These are phyloP conservation scores for Hypseocharis bilobata DNA, from an alignment of 441 rosid genomes.

Conservation along the genomic window DNA sequence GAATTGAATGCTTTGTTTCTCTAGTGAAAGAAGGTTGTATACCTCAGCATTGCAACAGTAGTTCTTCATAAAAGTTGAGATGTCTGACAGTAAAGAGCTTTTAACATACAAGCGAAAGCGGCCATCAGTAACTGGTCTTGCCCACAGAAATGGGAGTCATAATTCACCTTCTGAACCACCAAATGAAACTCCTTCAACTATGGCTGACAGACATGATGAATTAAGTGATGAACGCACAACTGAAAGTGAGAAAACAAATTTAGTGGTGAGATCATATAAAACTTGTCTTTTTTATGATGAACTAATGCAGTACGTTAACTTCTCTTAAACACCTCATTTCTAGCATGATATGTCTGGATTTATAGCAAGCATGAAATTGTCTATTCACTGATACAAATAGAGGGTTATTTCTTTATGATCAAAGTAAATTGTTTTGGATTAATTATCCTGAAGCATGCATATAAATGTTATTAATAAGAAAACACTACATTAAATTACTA, in stretches of 20 bases:
- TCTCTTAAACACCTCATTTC: not conserved
- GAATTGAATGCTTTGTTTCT: not conserved
- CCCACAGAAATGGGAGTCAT: slow-evolving; percentile 17
- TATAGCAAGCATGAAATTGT: not conserved
- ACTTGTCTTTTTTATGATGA: not conserved
- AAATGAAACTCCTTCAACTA: slow-evolving; percentile 4
- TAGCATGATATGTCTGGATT: not conserved
- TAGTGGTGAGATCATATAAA: slow-evolving; percentile 24
- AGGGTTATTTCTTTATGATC: not conserved
- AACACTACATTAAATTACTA: no score
- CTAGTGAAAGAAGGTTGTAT: slow-evolving; percentile 3
- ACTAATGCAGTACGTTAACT: not conserved
- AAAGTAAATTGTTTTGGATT: not conserved
- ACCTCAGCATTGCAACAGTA: slow-evolving; percentile 7
- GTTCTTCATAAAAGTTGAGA: slow-evolving; percentile 18
- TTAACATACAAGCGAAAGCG: slow-evolving; percentile 39
- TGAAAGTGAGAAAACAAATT: slow-evolving; percentile 22
- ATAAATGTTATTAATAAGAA: not conserved
- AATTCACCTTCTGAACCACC: slow-evolving; percentile 21
- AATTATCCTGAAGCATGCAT: not conserved
- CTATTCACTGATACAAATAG: not conserved
- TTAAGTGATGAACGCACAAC: slow-evolving; percentile 3
- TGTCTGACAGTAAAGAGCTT: slow-evolving; percentile 30
- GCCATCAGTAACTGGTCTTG: slow-evolving; percentile 17
- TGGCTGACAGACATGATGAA: not conserved